Evolutionary conservation across 116 monocot species (phyloP).

Genomic region (Posidonia oceanica): DNA sequence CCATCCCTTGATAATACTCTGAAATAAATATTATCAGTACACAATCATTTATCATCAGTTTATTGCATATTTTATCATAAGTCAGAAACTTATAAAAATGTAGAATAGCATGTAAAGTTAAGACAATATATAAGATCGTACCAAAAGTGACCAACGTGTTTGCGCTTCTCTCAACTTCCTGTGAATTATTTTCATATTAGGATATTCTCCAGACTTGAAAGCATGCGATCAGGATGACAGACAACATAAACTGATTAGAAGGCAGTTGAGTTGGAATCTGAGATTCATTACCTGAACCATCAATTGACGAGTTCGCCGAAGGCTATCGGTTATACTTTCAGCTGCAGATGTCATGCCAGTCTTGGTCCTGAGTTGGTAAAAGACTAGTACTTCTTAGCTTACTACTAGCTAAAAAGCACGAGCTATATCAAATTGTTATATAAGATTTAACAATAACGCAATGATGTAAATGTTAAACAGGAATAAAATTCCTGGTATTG

Average conservation of each 20-base stretch:
- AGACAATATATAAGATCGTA: constrained; percentile 18
- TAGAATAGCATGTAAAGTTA: neutral
- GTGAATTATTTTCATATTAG: constrained; percentile 3
- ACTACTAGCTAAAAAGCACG: neutral
- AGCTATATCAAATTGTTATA: neutral
- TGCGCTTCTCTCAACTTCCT: constrained; percentile 91
- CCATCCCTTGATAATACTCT: too few species aligned
- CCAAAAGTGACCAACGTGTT: constrained; percentile 77
- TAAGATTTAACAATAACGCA: too few species aligned
- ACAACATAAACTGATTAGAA: neutral
- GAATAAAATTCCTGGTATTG: too few species aligned
- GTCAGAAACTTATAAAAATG: neutral
- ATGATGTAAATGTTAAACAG: too few species aligned
- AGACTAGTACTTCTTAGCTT: neutral
- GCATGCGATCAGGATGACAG: too few species aligned
- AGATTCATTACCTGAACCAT: constrained; percentile 75
- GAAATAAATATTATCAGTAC: too few species aligned
- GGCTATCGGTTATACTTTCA: constrained; percentile 94
- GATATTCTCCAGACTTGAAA: neutral
- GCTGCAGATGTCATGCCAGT: constrained; percentile 91
- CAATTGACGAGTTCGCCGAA: constrained; percentile 75
- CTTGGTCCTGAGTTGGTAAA: constrained; percentile 47
- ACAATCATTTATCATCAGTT: too few species aligned
- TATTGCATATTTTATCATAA: neutral
- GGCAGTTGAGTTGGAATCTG: neutral